These are phyloP conservation scores for Fusarium oxysporum DNA, from an alignment of 2,329 filamentous ascomycete species.

Conservation along the genomic window DNA sequence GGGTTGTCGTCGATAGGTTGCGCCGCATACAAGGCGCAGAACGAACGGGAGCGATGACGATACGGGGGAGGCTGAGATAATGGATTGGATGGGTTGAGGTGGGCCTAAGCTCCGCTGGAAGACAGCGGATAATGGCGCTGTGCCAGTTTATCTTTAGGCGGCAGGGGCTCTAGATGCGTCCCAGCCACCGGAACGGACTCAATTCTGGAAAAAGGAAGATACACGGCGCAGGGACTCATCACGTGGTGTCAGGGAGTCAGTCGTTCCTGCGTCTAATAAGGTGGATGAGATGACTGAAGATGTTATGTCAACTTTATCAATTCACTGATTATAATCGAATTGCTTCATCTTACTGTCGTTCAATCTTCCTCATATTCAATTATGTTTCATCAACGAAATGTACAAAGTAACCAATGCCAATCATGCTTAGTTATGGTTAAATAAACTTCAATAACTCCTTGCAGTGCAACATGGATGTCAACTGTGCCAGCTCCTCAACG, in stretches of 20 bases:
- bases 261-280: background rate
- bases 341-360: background rate
- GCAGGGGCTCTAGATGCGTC: conserved; percentile 29
- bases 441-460: conserved; percentile 16
- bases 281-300: background rate
- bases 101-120: conserved; percentile 29
- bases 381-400: conserved; percentile 11
- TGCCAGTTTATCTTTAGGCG: conserved; percentile 38
- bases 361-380: background rate
- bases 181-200: conserved; percentile 17
- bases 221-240: conserved; percentile 12
- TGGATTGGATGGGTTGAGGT: conserved; percentile 44
- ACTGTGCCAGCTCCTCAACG: background rate
- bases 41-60: conserved; percentile 44
- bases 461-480: conserved; percentile 10
- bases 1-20: conserved; percentile 41
- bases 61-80: conserved; percentile 49
- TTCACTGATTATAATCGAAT: background rate
- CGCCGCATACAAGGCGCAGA: conserved; percentile 45
- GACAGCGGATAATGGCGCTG: conserved; percentile 39
- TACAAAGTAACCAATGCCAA: conserved; percentile 11
- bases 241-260: conserved; percentile 24
- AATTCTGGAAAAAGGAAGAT: background rate
- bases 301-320: background rate
- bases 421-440: background rate